phyloP scores from a whole-genome alignment of 345 rosid genomes.

The Lepidium africanum region DNA sequence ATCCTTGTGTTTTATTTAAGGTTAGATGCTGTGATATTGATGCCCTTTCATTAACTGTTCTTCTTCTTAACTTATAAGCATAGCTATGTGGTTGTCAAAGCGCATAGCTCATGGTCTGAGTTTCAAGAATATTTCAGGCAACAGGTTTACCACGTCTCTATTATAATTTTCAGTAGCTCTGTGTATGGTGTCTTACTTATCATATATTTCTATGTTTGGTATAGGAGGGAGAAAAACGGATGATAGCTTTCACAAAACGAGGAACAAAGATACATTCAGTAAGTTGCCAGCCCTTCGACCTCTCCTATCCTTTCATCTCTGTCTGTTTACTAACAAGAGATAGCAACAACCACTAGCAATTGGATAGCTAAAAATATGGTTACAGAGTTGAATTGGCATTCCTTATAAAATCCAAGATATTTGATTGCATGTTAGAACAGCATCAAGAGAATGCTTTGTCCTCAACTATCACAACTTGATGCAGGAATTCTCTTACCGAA shows the following conservation, averaged over 20 bases:
- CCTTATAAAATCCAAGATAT: not conserved
- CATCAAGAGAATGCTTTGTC: not conserved
- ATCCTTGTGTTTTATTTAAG: not conserved
- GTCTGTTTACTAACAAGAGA: not conserved
- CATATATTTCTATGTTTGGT: constrained; percentile 3
- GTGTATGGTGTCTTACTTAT: not conserved
- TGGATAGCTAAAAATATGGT: not conserved
- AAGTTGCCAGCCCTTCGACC: constrained; percentile 24
- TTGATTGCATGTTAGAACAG: not conserved
- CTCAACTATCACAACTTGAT: not conserved
- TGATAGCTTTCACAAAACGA: constrained; percentile 88
- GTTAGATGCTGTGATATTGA: not conserved
- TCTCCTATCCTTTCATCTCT: not conserved
- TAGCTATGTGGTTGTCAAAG: constrained; percentile 77
- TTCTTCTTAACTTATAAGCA: constrained; percentile 30
- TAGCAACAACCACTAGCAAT: not conserved
- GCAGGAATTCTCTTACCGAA: constrained; percentile 75
- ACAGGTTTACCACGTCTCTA: constrained; percentile 46
- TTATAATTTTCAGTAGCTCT: not conserved
- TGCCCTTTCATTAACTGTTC: not conserved
- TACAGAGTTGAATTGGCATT: not conserved
- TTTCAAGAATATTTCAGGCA: constrained; percentile 65
- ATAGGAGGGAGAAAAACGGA: constrained; percentile 77
- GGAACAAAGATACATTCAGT: constrained; percentile 76
- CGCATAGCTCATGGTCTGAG: constrained; percentile 73